Evolutionary conservation across 1,284 basidiomycete genomes (phyloP).

Genomic region (Leccinum insolens): DNA sequence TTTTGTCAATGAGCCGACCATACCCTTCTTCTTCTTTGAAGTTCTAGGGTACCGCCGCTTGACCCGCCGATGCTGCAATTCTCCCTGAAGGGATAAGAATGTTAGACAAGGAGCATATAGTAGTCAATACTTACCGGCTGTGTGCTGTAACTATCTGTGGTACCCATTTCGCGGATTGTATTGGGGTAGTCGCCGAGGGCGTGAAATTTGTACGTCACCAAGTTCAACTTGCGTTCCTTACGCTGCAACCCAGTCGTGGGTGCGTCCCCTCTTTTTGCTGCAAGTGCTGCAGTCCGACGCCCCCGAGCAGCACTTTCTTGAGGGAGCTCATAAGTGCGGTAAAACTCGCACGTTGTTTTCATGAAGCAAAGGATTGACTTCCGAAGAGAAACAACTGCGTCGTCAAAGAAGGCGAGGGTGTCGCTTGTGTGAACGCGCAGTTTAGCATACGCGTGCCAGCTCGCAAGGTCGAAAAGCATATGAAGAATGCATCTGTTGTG

Average conservation of each 20-base stretch:
- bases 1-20: not conserved
- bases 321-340: not conserved
- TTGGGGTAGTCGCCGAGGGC: not conserved
- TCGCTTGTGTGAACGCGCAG: not conserved
- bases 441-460: not conserved
- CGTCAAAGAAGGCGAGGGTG: not conserved
- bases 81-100: not conserved
- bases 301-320: not conserved
- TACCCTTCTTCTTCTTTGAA: not conserved
- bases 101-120: not conserved
- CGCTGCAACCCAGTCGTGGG: not conserved
- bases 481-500: not conserved
- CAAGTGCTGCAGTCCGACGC: not conserved
- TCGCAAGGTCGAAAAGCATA: not conserved
- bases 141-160: not conserved
- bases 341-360: not conserved
- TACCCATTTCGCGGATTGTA: not conserved
- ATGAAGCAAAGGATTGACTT: not conserved
- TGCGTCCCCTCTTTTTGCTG: not conserved
- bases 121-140: not conserved
- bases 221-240: not conserved
- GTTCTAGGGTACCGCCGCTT: not conserved
- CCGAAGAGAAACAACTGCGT: not conserved
- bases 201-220: not conserved
- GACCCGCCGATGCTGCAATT: not conserved